A percentile compares a stretch with the other conserved stretches of the same genome.
These are phyloP conservation scores for Rhynchospora tenuis DNA, from an alignment of 176 grass and related monocot genomes.

Conservation along the genomic window DNA sequence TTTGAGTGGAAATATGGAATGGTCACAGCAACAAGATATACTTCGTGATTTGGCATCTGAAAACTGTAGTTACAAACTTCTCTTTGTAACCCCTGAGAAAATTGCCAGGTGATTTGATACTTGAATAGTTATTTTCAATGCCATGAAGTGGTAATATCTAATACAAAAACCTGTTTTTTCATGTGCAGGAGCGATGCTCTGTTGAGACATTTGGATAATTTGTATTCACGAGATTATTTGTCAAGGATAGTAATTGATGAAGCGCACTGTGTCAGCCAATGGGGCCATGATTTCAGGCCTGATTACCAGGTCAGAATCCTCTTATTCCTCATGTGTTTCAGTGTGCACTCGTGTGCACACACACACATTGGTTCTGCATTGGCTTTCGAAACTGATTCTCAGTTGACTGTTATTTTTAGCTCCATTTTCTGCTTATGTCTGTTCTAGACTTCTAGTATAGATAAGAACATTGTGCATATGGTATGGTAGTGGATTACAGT, in stretches of 20 bases:
- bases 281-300: slow-evolving; percentile 97
- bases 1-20: slow-evolving; percentile 80
- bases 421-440: background rate
- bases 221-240: slow-evolving; percentile 54
- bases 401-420: background rate
- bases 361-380: background rate
- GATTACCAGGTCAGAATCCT: slow-evolving; percentile 70
- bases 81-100: slow-evolving; percentile 98
- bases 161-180: slow-evolving; percentile 13
- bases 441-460: slow-evolving; percentile 5
- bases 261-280: slow-evolving; percentile 98
- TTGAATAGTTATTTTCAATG: background rate
- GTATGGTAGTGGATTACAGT: background rate
- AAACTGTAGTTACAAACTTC: slow-evolving; percentile 65
- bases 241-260: slow-evolving; percentile 98
- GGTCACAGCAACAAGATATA: slow-evolving; percentile 75
- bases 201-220: slow-evolving; percentile 45
- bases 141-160: background rate
- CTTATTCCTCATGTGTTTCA: background rate
- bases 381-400: background rate
- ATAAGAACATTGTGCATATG: background rate
- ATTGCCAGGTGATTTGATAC: slow-evolving; percentile 77
- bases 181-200: slow-evolving; percentile 64
- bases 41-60: slow-evolving; percentile 47
- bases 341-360: background rate